A percentile compares a stretch with the other conserved stretches of the same genome.
phyloP scores from a whole-genome alignment of 2,329 filamentous ascomycete species.

The Aaosphaeria pasadenensis region DNA sequence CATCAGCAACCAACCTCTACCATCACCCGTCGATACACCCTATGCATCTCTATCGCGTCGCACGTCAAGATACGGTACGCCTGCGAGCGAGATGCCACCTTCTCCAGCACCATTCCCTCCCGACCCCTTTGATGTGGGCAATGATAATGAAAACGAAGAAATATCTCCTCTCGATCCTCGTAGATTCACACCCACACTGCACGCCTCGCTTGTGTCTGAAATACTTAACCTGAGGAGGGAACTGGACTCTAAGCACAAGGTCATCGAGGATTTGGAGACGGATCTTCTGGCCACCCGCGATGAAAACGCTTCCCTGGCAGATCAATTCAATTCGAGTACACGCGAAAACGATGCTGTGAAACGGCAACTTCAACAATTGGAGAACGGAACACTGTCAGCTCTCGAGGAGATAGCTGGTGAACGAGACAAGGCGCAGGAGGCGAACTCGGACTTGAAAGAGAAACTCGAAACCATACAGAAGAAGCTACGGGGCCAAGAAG shows the following conservation, averaged over 20 bases:
- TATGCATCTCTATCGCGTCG: slow-evolving; percentile 64
- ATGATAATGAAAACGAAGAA: slow-evolving; percentile 63
- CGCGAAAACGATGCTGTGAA: slow-evolving; percentile 81
- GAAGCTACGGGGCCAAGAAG: slow-evolving; percentile 74
- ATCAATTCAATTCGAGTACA: slow-evolving; percentile 58
- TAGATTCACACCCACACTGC: slow-evolving; percentile 89
- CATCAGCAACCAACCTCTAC: slow-evolving; percentile 52
- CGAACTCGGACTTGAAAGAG: slow-evolving; percentile 67
- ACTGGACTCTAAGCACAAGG: slow-evolving; percentile 81
- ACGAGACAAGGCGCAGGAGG: slow-evolving; percentile 77
- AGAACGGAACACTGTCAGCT: slow-evolving; percentile 83
- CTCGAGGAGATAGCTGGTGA: slow-evolving; percentile 80
- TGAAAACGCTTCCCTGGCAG: slow-evolving; percentile 71
- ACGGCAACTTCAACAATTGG: slow-evolving; percentile 79
- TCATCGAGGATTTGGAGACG: slow-evolving; percentile 81
- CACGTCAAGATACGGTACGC: slow-evolving; percentile 58
- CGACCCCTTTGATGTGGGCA: slow-evolving; percentile 43
- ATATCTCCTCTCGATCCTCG: slow-evolving; percentile 80
- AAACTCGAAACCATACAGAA: slow-evolving; percentile 77
- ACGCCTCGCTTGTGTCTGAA: slow-evolving; percentile 91
- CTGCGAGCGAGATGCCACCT: slow-evolving; percentile 61
- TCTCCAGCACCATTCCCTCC: slow-evolving; percentile 58
- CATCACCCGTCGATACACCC: slow-evolving; percentile 69
- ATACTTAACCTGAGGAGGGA: slow-evolving; percentile 85
- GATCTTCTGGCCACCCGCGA: slow-evolving; percentile 67